These are phyloP conservation scores for Truncatella angustata DNA, from an alignment of 2,329 filamentous ascomycete species.

Conservation along the genomic window DNA sequence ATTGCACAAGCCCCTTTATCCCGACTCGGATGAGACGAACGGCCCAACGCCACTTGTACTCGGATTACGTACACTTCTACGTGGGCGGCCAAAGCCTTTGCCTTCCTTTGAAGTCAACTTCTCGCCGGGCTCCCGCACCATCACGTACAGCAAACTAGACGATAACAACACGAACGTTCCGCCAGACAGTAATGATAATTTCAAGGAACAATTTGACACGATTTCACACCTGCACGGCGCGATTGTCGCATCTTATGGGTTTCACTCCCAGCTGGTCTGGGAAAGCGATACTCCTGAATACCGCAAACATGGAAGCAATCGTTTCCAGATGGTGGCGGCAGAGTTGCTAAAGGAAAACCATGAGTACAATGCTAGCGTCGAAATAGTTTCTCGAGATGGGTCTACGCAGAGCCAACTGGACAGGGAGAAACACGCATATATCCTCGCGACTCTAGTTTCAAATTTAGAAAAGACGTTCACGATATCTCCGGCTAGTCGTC, in stretches of 20 bases:
- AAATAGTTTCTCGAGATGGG: slow-evolving; percentile 21
- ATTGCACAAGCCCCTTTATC: slow-evolving; percentile 57
- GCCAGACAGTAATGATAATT: background rate
- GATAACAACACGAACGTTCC: background rate
- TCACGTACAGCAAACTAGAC: slow-evolving; percentile 32
- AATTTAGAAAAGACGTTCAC: slow-evolving; percentile 79
- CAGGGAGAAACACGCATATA: slow-evolving; percentile 65
- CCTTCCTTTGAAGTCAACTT: slow-evolving; percentile 64
- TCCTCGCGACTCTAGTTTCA: slow-evolving; percentile 73
- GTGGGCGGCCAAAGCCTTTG: slow-evolving; percentile 52
- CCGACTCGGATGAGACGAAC: slow-evolving; percentile 13
- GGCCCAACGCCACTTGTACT: slow-evolving; percentile 42
- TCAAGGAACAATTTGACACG: slow-evolving; percentile 28
- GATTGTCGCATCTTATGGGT: slow-evolving; percentile 85
- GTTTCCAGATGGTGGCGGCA: slow-evolving; percentile 82
- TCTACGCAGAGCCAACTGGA: slow-evolving; percentile 22
- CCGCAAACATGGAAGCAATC: slow-evolving; percentile 70
- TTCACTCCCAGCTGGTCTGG: slow-evolving; percentile 85
- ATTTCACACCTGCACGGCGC: slow-evolving; percentile 61
- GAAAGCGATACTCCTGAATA: slow-evolving; percentile 86
- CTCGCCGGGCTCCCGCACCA: slow-evolving; percentile 52
- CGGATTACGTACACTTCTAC: slow-evolving; percentile 57
- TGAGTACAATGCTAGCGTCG: slow-evolving; percentile 45
- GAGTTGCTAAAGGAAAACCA: slow-evolving; percentile 63
- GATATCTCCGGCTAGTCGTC: slow-evolving; percentile 71